phyloP scores from a whole-genome alignment of 2,329 filamentous ascomycete genomes.

The Fusarium coffeatum region DNA sequence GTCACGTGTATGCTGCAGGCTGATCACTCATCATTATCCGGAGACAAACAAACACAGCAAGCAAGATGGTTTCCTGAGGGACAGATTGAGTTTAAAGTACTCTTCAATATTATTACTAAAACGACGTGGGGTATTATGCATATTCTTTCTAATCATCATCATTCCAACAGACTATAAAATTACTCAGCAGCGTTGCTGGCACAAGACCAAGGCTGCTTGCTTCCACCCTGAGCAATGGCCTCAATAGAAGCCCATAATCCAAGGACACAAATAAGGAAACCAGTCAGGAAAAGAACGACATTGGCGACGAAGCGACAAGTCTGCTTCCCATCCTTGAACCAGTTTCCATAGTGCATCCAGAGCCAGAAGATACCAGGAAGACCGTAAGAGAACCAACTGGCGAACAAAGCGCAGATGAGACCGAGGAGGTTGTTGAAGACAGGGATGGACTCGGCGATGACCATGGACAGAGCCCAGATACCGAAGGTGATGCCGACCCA shows the following conservation, averaged over 20 bases:
- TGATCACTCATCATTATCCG: no score
- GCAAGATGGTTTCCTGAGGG: no score
- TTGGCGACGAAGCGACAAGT: slow-evolving; percentile 50
- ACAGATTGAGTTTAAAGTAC: no score
- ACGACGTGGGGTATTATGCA: slow-evolving; percentile 10
- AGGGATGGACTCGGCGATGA: slow-evolving; percentile 77
- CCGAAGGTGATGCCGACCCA: slow-evolving; percentile 69
- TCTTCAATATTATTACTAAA: not conserved
- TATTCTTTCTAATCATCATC: not conserved
- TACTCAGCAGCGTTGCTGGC: slow-evolving; percentile 44
- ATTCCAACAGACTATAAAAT: fast-evolving
- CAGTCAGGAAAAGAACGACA: slow-evolving; percentile 48
- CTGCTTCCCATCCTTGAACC: slow-evolving; percentile 51
- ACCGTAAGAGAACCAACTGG: slow-evolving; percentile 73
- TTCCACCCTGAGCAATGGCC: slow-evolving; percentile 48
- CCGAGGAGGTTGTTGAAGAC: slow-evolving; percentile 74
- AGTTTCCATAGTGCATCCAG: slow-evolving; percentile 58
- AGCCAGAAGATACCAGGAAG: slow-evolving; percentile 62
- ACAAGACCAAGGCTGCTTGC: slow-evolving; percentile 53
- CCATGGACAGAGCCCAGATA: slow-evolving; percentile 71
- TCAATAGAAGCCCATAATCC: slow-evolving; percentile 56
- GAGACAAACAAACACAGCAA: no score
- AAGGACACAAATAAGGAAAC: slow-evolving; percentile 53
- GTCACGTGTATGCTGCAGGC: no score
- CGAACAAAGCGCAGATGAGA: slow-evolving; percentile 71